These are phyloP conservation scores for Arthrobotrys sinensis DNA, from an alignment of 2,329 filamentous ascomycete species.

Conservation along the genomic window DNA sequence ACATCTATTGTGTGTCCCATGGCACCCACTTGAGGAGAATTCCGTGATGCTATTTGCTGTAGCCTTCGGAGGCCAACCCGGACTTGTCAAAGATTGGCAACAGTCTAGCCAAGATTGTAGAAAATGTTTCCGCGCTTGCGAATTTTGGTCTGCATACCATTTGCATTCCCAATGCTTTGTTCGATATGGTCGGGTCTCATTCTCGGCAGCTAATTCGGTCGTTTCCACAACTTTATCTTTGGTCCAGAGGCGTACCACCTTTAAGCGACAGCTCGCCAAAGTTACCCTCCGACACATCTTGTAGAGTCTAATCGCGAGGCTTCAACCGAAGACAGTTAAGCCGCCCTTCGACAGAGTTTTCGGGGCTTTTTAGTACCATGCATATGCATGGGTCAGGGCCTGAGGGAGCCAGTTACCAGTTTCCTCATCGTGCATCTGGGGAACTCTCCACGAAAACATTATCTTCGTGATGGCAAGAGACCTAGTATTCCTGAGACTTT, in stretches of 20 bases:
- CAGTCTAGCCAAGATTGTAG: conserved; percentile 29
- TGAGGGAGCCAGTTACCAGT: conserved; percentile 25
- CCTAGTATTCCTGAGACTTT: conserved; percentile 10
- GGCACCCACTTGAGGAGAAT: conserved; percentile 20
- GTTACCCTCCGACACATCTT: conserved; percentile 6
- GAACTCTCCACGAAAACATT: conserved; percentile 28
- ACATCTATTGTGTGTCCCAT: conserved; percentile 24
- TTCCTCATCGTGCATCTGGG: conserved; percentile 56
- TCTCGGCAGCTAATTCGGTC: conserved; percentile 57
- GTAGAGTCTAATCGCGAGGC: neutral
- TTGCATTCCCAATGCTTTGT: neutral
- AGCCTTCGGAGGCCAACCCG: conserved; percentile 55
- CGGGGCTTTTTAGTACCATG: conserved; percentile 36
- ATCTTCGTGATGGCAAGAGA: conserved; percentile 37
- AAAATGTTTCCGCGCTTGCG: conserved; percentile 37
- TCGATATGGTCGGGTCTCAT: conserved; percentile 15
- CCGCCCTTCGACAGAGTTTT: conserved; percentile 45
- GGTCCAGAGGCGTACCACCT: conserved; percentile 10
- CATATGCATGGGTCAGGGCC: conserved; percentile 14
- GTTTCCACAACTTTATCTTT: conserved; percentile 26
- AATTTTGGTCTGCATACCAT: conserved; percentile 6
- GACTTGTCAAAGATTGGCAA: conserved; percentile 39
- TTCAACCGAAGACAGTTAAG: conserved; percentile 15
- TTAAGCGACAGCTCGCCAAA: conserved; percentile 49
- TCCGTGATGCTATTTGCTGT: conserved; percentile 25